Percentiles rank a stretch among this genome's conserved stretches.
Evolutionary conservation across 2,329 filamentous ascomycete genomes (phyloP).

Genomic region (Xylaria sp.): DNA sequence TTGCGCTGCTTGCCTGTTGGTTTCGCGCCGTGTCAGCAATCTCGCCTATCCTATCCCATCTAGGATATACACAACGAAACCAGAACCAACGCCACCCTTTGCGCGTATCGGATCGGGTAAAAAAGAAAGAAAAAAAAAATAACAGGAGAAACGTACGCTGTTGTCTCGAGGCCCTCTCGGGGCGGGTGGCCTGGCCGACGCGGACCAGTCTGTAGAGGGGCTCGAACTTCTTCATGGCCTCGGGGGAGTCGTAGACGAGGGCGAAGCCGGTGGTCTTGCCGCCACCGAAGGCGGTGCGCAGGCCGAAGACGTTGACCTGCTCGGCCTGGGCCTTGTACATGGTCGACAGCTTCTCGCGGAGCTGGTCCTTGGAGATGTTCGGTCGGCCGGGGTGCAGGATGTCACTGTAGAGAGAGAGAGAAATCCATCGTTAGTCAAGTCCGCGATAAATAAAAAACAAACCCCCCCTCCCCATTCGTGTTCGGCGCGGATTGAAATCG

Average conservation of each 20-base stretch:
- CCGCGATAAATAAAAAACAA: not conserved
- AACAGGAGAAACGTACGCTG: constrained; percentile 76
- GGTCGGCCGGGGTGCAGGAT: constrained; percentile 98
- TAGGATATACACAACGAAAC: not conserved
- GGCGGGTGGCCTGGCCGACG: constrained; percentile 89
- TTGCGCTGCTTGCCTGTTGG: constrained; percentile 99
- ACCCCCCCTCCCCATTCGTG: too few relatives aligned
- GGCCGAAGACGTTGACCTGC: constrained; percentile 96
- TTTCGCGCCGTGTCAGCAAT: constrained; percentile 11
- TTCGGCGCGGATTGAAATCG: too few relatives aligned
- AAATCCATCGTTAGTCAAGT: constrained; percentile 7
- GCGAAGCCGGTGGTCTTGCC: constrained; percentile 99
- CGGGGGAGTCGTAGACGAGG: constrained; percentile 95
- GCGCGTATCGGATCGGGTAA: not conserved
- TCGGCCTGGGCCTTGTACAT: constrained; percentile 99
- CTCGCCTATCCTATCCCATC: not conserved
- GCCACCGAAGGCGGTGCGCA: constrained; percentile 98
- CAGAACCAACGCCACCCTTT: not conserved
- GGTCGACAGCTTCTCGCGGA: constrained; percentile 89
- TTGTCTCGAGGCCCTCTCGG: constrained; percentile 97
- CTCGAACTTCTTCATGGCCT: constrained; percentile 99
- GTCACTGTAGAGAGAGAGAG: constrained; percentile 65
- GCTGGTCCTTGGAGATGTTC: constrained; percentile 99
- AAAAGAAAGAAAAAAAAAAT: not conserved
- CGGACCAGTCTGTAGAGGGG: constrained; percentile 95